A percentile compares a stretch with the other conserved stretches of the same genome.
Conservation (phyloP, 805 yeast species). For the Candida schatavii region DNA sequence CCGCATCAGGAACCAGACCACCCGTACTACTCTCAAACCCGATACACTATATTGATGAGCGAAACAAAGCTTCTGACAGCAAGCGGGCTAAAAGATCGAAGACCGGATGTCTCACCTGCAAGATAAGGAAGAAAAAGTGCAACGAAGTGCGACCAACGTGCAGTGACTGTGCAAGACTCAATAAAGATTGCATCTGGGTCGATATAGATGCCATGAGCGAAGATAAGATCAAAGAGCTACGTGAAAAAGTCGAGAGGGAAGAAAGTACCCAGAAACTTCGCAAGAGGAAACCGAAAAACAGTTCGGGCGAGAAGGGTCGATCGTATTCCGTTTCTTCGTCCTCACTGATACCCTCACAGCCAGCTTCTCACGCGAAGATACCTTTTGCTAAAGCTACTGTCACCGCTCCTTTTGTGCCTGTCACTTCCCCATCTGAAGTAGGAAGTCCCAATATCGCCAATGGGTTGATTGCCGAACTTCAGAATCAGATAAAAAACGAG, state of each 20-base stretch:
- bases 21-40: not conserved
- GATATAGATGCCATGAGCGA: conserved; percentile 41
- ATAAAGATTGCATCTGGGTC: conserved; percentile 47
- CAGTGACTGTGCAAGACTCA: conserved; percentile 46
- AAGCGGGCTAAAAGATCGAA: conserved; percentile 27
- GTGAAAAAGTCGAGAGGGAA: conserved; percentile 32
- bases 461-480: not conserved
- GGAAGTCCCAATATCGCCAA: no score
- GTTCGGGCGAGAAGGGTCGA: no score
- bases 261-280: conserved; percentile 44
- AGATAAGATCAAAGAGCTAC: conserved; percentile 34
- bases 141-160: conserved; percentile 50
- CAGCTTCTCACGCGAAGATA: no score
- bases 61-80: not conserved
- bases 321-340: no score
- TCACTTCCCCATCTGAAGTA: no score
- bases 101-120: conserved; percentile 69
- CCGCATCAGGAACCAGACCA: not conserved
- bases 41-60: not conserved
- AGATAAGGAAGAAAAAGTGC: conserved; percentile 60
- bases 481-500: not conserved
- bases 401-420: no score
- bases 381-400: no score
- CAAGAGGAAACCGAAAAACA: conserved; percentile 28
- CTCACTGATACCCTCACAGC: no score